Evolutionary conservation across 78 protist species (phyloP), one percentile per base, ranked within the genome.

Genomic region (Carpediemonas membranifera): DNA sequence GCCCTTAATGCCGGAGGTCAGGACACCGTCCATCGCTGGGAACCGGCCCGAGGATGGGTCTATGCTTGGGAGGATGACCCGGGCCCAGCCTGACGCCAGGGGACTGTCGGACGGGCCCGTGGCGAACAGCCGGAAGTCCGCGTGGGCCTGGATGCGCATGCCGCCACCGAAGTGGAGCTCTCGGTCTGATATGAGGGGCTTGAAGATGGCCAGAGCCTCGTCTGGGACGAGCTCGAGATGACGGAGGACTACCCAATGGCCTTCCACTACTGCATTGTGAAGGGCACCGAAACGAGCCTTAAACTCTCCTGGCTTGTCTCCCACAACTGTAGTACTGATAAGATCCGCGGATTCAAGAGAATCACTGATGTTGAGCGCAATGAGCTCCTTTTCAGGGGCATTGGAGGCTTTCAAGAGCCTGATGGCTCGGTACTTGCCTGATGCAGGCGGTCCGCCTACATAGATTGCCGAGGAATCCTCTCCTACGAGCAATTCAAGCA

Each of bases 171-270:
- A 7, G 60, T 19, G 61, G 33, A 80, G 80, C 39, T 1, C 0
- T 61, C 66, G 19, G 21, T 30, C 0, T 63, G 65, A 73, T 41
- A 66, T 0, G 27, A 69, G 37, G 33, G 65, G 0, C 3, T 31
- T 35, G 36, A 59, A 35, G 5, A n/a, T 2, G 5, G 53, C 2
- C 65, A 34, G 15, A 21, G 37, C 90, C 84, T 58, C 94, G 68
- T 27, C 77, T 68, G 24, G 93, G 82, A 21, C 91, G 36, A 72
- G 58, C 60, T 91, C 94, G 31, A 90, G 68, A 64, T 94, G 95
- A 30, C 93, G 98, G n/a, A 95, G 63, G 30, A 93, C 41, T 0
- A 94, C 66, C 99, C 99, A 95, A 16, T 77, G 47, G 28, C 92
- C 92, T 52, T 44, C 1, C 47, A 2, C 47, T 39, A 52, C 79